phyloP scores from a whole-genome alignment of 2,329 filamentous ascomycete species.

The Calonectria multiphialidica region DNA sequence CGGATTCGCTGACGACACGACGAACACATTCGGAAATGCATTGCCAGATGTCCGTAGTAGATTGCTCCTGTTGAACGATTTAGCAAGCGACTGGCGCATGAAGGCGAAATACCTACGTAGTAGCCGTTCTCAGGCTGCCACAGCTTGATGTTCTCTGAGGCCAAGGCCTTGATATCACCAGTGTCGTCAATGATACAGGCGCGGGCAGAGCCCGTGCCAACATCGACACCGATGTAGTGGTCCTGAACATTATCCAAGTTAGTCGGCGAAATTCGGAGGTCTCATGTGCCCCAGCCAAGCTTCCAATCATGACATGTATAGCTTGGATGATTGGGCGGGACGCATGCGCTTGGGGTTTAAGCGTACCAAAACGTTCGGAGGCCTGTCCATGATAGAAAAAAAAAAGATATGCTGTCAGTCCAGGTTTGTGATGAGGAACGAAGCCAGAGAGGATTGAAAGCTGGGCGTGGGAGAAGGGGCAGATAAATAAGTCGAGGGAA shows the following conservation, averaged over 20 bases:
- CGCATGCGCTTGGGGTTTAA: not conserved
- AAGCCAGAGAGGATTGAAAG: slow-evolving; percentile 6
- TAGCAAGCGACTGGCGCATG: slow-evolving; percentile 1
- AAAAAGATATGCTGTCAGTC: slow-evolving; percentile 25
- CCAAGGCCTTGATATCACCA: slow-evolving; percentile 86
- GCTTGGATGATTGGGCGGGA: slow-evolving; percentile 1
- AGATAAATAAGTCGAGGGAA: slow-evolving; percentile 11
- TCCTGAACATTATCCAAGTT: slow-evolving; percentile 53
- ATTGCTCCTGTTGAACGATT: slow-evolving; percentile 80
- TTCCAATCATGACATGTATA: slow-evolving; percentile 17
- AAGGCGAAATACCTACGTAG: slow-evolving; percentile 67
- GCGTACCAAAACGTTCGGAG: slow-evolving; percentile 49
- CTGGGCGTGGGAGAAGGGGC: slow-evolving; percentile 17
- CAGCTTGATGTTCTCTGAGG: slow-evolving; percentile 81
- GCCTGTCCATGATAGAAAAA: slow-evolving; percentile 47
- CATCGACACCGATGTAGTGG: slow-evolving; percentile 88
- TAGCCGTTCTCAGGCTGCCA: slow-evolving; percentile 83
- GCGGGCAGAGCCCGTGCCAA: slow-evolving; percentile 94
- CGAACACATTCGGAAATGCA: slow-evolving; percentile 93
- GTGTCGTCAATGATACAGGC: slow-evolving; percentile 95
- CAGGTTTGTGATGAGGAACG: slow-evolving; percentile 18
- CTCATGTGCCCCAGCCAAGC: not conserved
- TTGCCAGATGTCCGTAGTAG: slow-evolving; percentile 95
- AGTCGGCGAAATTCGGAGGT: slow-evolving; percentile 22
- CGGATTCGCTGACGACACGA: slow-evolving; percentile 83